phyloP scores from a whole-genome alignment of 2,329 filamentous ascomycete species.

The Fusarium transvaalense region DNA sequence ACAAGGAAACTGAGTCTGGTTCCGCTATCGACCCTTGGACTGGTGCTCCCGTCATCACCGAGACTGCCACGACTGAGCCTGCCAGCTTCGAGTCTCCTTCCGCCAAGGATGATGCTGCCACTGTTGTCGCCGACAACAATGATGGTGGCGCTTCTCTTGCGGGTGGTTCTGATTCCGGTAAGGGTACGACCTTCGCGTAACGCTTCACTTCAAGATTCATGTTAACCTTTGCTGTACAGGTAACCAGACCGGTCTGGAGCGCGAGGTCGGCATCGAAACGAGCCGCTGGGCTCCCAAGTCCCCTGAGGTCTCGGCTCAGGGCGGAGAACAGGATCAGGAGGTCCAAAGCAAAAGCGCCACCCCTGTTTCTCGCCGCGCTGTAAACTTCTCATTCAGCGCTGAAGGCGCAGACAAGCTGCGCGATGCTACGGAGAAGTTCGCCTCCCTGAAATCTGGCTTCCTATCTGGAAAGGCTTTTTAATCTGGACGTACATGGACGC shows the following conservation, averaged over 20 bases:
- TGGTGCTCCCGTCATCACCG: neutral
- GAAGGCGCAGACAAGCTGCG: slow-evolving; percentile 14
- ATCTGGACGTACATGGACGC: neutral
- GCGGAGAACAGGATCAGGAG: neutral
- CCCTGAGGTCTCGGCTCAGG: neutral
- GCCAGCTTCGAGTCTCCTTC: neutral
- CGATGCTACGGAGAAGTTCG: neutral
- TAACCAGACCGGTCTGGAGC: slow-evolving; percentile 1
- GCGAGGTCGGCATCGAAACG: slow-evolving; percentile 14
- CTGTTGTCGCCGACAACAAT: neutral
- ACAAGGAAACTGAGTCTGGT: no score
- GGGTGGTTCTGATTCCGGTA: slow-evolving; percentile 2
- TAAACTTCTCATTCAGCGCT: slow-evolving; percentile 12
- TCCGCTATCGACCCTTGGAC: neutral
- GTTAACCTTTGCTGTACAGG: slow-evolving; percentile 12
- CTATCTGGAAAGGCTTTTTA: slow-evolving; percentile 2
- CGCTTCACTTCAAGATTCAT: neutral
- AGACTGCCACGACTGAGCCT: no score
- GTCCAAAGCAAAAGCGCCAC: neutral
- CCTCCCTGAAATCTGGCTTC: slow-evolving; percentile 19
- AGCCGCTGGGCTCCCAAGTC: slow-evolving; percentile 27
- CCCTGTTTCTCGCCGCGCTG: neutral
- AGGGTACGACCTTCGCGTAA: fast-evolving
- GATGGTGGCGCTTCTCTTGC: neutral
- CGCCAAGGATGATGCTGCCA: neutral